Evolutionary conservation across 805 yeast species (phyloP).

Genomic region (Clavispora santaluciae): DNA sequence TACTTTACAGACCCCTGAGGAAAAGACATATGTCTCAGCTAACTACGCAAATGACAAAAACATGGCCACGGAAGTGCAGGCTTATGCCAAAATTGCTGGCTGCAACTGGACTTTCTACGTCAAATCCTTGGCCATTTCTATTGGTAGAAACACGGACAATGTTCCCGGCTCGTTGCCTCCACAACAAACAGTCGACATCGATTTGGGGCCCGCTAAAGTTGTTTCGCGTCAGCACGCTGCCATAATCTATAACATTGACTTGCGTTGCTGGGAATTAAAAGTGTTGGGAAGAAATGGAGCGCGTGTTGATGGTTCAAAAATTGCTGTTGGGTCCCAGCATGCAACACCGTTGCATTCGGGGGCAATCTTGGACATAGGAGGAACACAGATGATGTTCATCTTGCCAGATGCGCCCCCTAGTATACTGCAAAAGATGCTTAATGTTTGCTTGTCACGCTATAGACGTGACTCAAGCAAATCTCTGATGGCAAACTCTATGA

Average conservation of each 20-base stretch:
- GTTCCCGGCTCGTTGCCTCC: slow-evolving; percentile 13
- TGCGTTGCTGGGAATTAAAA: slow-evolving; percentile 80
- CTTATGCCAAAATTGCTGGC: slow-evolving; percentile 96
- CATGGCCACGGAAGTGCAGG: slow-evolving; percentile 78
- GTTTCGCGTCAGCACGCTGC: slow-evolving; percentile 88
- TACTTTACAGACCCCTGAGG: slow-evolving; percentile 64
- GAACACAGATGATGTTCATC: slow-evolving; percentile 98
- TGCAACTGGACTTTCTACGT: slow-evolving; percentile 92
- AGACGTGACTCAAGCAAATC: slow-evolving; percentile 19
- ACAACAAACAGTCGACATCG: slow-evolving; percentile 59
- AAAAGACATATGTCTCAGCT: slow-evolving; percentile 66
- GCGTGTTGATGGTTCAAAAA: slow-evolving; percentile 69
- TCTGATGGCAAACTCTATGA: slow-evolving; percentile 12
- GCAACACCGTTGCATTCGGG: slow-evolving; percentile 72
- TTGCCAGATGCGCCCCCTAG: slow-evolving; percentile 84
- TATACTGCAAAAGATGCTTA: slow-evolving; percentile 47
- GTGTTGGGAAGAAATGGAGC: slow-evolving; percentile 92
- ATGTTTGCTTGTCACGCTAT: slow-evolving; percentile 32
- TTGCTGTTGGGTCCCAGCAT: slow-evolving; percentile 43
- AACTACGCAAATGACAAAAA: slow-evolving; percentile 71
- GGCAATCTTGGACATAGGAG: slow-evolving; percentile 90
- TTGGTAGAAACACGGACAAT: slow-evolving; percentile 77
- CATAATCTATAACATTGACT: slow-evolving; percentile 68
- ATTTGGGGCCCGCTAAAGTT: slow-evolving; percentile 96
- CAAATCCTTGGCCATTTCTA: slow-evolving; percentile 63